Percentiles rank a stretch among this genome's conserved stretches.
Conservation (phyloP, 2,329 filamentous ascomycete species). For the Penicillium freii region DNA sequence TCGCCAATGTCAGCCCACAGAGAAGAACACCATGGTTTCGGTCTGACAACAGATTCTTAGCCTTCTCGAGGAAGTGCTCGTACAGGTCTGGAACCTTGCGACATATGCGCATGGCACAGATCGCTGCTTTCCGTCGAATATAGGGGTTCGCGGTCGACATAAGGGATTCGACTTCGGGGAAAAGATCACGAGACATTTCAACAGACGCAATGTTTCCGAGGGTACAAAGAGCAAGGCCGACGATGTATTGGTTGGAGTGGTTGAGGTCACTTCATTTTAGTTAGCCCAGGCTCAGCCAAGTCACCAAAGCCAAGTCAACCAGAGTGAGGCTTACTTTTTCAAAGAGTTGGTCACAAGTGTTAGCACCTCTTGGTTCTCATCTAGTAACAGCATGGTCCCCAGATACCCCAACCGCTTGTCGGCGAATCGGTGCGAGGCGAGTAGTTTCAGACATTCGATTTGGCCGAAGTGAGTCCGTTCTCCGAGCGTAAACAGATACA, state of each 20-base stretch:
- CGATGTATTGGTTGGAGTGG: conserved; percentile 97
- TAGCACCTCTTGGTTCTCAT: conserved; percentile 97
- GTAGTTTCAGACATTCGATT: conserved; percentile 96
- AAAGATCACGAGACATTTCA: conserved; percentile 97
- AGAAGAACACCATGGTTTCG: conserved; percentile 93
- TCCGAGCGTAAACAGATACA: conserved; percentile 96
- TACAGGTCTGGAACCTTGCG: conserved; percentile 95
- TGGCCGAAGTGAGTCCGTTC: conserved; percentile 98
- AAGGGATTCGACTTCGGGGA: conserved; percentile 90
- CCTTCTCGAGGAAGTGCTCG: conserved; percentile 96
- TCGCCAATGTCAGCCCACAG: conserved; percentile 86
- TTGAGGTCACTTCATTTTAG: conserved; percentile 71
- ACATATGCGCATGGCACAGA: conserved; percentile 99
- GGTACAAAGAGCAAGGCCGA: conserved; percentile 92
- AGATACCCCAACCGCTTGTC: conserved; percentile 96
- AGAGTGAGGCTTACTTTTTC: conserved; percentile 69
- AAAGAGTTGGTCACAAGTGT: conserved; percentile 96
- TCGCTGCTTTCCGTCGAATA: conserved; percentile 90
- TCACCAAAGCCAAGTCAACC: not conserved
- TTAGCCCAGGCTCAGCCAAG: conserved; percentile 33
- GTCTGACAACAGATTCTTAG: conserved; percentile 81
- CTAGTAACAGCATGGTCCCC: conserved; percentile 90
- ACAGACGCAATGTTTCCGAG: conserved; percentile 96
- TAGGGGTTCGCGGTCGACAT: conserved; percentile 96
- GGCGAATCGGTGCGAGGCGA: conserved; percentile 94